These are phyloP conservation scores for Ceraceosorus bombacis DNA, from an alignment of 1,284 basidiomycete genomes.

Conservation along the genomic window DNA sequence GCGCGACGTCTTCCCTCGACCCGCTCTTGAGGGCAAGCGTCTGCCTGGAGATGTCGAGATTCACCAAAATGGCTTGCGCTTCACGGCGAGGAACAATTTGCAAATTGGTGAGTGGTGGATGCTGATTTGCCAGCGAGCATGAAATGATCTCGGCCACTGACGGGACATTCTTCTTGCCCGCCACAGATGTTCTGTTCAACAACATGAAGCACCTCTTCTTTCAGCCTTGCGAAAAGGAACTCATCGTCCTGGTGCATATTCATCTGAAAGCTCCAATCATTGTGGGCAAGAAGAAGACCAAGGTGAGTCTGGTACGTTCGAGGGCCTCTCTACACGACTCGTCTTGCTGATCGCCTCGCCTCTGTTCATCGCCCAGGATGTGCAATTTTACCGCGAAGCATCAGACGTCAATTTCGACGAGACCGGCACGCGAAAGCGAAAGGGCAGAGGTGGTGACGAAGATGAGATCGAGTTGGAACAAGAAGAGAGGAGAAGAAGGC, in stretches of 20 bases:
- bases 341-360: no score
- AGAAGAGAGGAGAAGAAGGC: slow-evolving; percentile 81
- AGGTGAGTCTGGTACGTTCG: slow-evolving; percentile 31
- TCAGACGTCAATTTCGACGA: slow-evolving; percentile 97
- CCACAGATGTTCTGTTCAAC: slow-evolving; percentile 65
- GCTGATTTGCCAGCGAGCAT: not conserved
- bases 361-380: slow-evolving; percentile 55
- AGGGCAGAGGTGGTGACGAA: slow-evolving; percentile 94
- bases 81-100: slow-evolving; percentile 62
- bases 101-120: slow-evolving; percentile 17
- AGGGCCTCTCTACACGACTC: no score
- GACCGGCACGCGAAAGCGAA: slow-evolving; percentile 95
- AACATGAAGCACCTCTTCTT: slow-evolving; percentile 99
- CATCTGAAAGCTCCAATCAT: slow-evolving; percentile 95
- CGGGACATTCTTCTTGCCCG: not conserved
- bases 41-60: slow-evolving; percentile 89
- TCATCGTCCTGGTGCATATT: slow-evolving; percentile 87
- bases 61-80: slow-evolving; percentile 92
- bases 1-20: slow-evolving; percentile 86
- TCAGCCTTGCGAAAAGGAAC: slow-evolving; percentile 94
- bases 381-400: slow-evolving; percentile 97
- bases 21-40: slow-evolving; percentile 84
- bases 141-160: not conserved
- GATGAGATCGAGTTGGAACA: slow-evolving; percentile 99
- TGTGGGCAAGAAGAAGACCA: slow-evolving; percentile 96